Evolutionary conservation across 2,329 filamentous ascomycete species (phyloP), one percentile per base, ranked within the genome.

Genomic region (Sporothrix luriei): DNA sequence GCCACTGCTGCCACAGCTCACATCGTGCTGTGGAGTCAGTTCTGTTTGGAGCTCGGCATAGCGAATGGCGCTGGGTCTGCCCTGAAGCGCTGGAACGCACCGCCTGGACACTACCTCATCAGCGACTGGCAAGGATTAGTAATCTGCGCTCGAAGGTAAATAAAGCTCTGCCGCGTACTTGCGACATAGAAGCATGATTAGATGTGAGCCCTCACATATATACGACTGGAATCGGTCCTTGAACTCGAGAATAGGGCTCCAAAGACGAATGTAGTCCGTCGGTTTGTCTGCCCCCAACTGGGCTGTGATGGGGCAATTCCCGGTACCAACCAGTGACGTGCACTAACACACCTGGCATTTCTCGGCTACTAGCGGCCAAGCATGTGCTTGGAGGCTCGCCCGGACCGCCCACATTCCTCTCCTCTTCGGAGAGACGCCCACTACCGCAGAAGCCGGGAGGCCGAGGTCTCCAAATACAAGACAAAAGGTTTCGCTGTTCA

Each of bases 311-410:
- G 29, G 48, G 48, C 62, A 52, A 66, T 51, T 66, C 62, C 48
- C 48, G 62, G 26, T 19, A 38, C 38, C 38, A 26, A 21, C 4
- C 21, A 46, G 19, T n/a, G 16, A 40, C 19, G 33, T 26, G 24
- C 59, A 48, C 21, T 29, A 21, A n/a, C 21, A n/a, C 26, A 9
- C 33, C 40, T 66, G 62, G 62, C 62, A 66, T 66, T 66, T 54
- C 66, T 68, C 67, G 67, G 67, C 67, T 68, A 68, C 19, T 29
- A 54, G 29, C 67, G 67, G 67, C 13, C 55, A 52, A 52, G 43
- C 52, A 68, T 59, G 40, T 67, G 65, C 65, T 21, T 52, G 52
- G 29, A 29, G 62, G 48, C 29, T 19, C 24, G 51, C 61, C 21
- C 49, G 59, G 24, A 49, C n/a, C 66, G 54, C 66, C 55, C 61